Conservation (phyloP, 2,329 filamentous ascomycete species). For the Bisporella sp. region DNA sequence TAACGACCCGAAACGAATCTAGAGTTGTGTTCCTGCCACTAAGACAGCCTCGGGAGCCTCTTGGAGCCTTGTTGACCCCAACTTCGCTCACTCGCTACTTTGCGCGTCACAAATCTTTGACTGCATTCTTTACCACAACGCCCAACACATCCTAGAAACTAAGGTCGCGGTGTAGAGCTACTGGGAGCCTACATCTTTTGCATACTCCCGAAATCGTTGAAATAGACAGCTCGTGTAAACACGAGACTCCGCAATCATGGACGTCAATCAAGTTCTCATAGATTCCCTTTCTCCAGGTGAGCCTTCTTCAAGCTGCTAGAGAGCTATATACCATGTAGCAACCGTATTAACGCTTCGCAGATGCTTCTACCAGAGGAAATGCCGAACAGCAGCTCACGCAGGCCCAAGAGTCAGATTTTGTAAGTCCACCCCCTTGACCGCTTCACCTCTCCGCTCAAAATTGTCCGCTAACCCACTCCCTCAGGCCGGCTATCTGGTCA, state of each 20-base stretch:
- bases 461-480: constrained; percentile 15
- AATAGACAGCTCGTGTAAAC: not conserved
- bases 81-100: not conserved
- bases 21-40: too few relatives aligned
- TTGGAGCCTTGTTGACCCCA: too few relatives aligned
- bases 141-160: too few relatives aligned
- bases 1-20: too few relatives aligned
- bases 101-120: not conserved
- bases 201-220: too few relatives aligned
- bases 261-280: constrained; percentile 96
- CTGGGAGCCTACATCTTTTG: too few relatives aligned
- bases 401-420: constrained; percentile 92
- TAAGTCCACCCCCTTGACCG: constrained; percentile 43
- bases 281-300: constrained; percentile 93
- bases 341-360: constrained; percentile 43
- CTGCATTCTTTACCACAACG: constrained; percentile 2
- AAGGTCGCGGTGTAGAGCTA: too few relatives aligned
- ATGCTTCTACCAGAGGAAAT: constrained; percentile 80
- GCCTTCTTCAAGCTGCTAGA: constrained; percentile 24
- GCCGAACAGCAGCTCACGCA: constrained; percentile 92
- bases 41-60: too few relatives aligned
- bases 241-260: constrained; percentile 54
- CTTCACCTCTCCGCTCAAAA: constrained; percentile 15
- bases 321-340: not conserved
- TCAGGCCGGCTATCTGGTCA: constrained; percentile 86